phyloP scores from a whole-genome alignment of 768 basidiomycete genomes.

The Lactarius sp. region DNA sequence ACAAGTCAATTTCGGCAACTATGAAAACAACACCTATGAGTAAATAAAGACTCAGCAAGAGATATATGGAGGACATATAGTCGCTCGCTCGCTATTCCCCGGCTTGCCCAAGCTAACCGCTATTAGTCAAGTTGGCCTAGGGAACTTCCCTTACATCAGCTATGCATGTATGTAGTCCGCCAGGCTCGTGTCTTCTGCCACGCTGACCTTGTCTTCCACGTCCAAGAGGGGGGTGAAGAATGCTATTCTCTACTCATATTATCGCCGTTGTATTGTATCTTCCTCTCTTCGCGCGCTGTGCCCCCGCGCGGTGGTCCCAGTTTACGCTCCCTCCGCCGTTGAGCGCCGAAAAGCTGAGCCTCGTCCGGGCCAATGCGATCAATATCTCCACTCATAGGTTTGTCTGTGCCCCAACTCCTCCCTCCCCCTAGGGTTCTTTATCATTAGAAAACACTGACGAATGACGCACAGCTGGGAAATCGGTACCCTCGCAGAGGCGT shows the following conservation, averaged over 20 bases:
- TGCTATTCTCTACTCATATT: background rate
- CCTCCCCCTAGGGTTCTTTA: background rate
- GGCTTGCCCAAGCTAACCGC: no score
- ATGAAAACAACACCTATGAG: no score
- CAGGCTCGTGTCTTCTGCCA: background rate
- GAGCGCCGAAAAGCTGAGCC: background rate
- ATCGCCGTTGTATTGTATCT: background rate
- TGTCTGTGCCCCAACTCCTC: background rate
- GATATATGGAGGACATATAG: no score
- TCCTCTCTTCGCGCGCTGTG: slow-evolving; percentile 1
- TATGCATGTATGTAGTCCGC: background rate
- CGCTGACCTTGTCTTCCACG: no score
- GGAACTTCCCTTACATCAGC: no score
- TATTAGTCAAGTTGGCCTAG: no score
- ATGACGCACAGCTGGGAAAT: slow-evolving; percentile 49
- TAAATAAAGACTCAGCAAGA: no score
- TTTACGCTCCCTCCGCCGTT: background rate
- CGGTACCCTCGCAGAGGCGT: slow-evolving; percentile 49
- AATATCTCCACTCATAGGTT: slow-evolving; percentile 18
- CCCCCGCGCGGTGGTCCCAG: background rate
- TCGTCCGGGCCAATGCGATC: slow-evolving; percentile 13
- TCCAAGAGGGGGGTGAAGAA: background rate
- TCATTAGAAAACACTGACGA: background rate
- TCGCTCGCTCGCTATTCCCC: no score
- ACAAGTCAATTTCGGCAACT: no score